A percentile compares a stretch with the other conserved stretches of the same genome.
phyloP scores from a whole-genome alignment of 257 asterid species.

The Cruciata laevipes region DNA sequence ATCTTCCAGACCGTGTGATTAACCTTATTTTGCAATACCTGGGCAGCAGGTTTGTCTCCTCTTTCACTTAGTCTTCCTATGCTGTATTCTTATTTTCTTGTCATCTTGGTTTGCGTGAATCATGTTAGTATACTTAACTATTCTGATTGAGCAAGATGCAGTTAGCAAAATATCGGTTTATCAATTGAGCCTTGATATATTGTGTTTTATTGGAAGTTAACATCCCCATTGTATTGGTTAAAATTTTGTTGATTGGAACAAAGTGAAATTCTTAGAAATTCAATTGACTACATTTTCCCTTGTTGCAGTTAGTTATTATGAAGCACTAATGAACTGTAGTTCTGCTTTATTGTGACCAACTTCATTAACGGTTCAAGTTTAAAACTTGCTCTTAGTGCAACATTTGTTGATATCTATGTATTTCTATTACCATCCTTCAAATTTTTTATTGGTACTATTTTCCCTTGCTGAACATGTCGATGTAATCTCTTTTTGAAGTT shows the following conservation, averaged over 20 bases:
- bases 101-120: background rate
- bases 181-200: background rate
- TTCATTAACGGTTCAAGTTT: too few species aligned
- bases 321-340: background rate
- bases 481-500: too few species aligned
- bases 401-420: background rate
- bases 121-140: background rate
- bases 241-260: background rate
- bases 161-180: background rate
- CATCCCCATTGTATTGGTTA: background rate
- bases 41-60: constrained; percentile 67
- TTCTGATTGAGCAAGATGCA: background rate
- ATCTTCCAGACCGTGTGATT: constrained; percentile 91
- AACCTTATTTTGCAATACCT: constrained; percentile 93
- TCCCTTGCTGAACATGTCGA: background rate
- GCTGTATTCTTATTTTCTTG: background rate
- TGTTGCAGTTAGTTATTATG: background rate
- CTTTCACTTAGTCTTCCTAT: background rate
- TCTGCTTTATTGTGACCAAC: background rate
- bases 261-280: background rate
- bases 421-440: background rate
- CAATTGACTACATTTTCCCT: background rate
- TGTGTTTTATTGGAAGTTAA: background rate
- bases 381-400: background rate
- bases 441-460: background rate